phyloP scores from a whole-genome alignment of 1,284 basidiomycete species.

The Chalciporus sp. region DNA sequence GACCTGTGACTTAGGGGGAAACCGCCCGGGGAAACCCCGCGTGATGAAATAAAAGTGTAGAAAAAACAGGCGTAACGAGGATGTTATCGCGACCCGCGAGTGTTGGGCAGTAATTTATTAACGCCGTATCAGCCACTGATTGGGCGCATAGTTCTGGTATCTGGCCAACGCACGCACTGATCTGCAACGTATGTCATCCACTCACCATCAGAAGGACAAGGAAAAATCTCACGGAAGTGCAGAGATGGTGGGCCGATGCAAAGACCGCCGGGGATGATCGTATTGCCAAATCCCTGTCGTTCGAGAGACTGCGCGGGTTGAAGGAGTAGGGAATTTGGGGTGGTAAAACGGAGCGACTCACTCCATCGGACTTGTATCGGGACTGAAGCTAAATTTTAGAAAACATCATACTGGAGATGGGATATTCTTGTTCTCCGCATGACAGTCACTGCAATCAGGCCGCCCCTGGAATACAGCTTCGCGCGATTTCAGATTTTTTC shows the following conservation, averaged over 20 bases:
- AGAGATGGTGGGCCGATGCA: constrained; percentile 21
- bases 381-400: constrained; percentile 5
- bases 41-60: constrained; percentile 20
- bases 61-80: constrained; percentile 7
- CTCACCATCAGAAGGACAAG: constrained; percentile 23
- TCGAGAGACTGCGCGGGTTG: constrained; percentile 22
- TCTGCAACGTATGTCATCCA: constrained; percentile 20
- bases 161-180: constrained; percentile 19
- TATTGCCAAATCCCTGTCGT: constrained; percentile 24
- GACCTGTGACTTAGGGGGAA: constrained; percentile 21
- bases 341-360: constrained; percentile 2
- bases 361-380: neutral
- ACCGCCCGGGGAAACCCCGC: constrained; percentile 18
- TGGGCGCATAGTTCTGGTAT: constrained; percentile 19
- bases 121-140: constrained; percentile 11
- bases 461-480: constrained; percentile 15
- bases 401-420: constrained; percentile 2
- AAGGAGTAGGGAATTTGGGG: constrained; percentile 18
- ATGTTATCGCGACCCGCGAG: constrained; percentile 29
- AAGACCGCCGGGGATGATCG: constrained; percentile 23
- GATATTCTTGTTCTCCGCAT: constrained; percentile 3
- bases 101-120: constrained; percentile 5
- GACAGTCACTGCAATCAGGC: constrained; percentile 21
- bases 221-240: constrained; percentile 32
- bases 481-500: constrained; percentile 12